phyloP scores from a whole-genome alignment of 1,284 basidiomycete genomes.

The Ustilago trichophora region DNA sequence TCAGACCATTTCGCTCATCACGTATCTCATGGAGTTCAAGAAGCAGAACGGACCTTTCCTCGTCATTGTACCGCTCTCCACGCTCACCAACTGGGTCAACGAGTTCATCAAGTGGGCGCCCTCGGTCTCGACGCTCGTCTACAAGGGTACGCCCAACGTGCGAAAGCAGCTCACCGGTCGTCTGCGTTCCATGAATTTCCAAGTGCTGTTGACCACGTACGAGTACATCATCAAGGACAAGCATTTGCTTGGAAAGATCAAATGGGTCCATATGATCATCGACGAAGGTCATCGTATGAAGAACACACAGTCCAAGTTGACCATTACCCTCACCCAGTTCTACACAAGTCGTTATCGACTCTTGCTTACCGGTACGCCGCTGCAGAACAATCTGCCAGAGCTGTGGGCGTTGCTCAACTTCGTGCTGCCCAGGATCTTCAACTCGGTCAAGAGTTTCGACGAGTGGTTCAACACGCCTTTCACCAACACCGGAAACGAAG shows the following conservation, averaged over 20 bases:
- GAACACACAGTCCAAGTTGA: slow-evolving; percentile 94
- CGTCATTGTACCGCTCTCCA: slow-evolving; percentile 66
- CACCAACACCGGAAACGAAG: slow-evolving; percentile 85
- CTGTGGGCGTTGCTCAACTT: slow-evolving; percentile 98
- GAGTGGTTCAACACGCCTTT: slow-evolving; percentile 99
- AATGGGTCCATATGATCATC: slow-evolving; percentile 67
- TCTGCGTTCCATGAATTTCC: slow-evolving; percentile 62
- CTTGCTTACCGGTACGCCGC: slow-evolving; percentile 95
- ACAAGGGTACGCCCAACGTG: slow-evolving; percentile 64
- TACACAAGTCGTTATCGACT: slow-evolving; percentile 94
- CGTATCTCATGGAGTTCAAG: slow-evolving; percentile 66
- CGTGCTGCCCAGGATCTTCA: slow-evolving; percentile 97
- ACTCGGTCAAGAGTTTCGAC: slow-evolving; percentile 99
- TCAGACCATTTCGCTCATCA: slow-evolving; percentile 66
- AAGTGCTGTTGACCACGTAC: slow-evolving; percentile 65
- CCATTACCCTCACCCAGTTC: slow-evolving; percentile 89
- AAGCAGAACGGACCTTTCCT: slow-evolving; percentile 66
- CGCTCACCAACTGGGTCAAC: slow-evolving; percentile 66
- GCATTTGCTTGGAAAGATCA: slow-evolving; percentile 66
- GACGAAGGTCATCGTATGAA: slow-evolving; percentile 94
- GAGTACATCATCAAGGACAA: slow-evolving; percentile 68
- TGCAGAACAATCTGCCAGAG: slow-evolving; percentile 98
- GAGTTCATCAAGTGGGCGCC: slow-evolving; percentile 67
- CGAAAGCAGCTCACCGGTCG: slow-evolving; percentile 60
- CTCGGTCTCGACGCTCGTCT: slow-evolving; percentile 61